Conservation (phyloP, 2,329 filamentous ascomycete genomes). For the Microascus cirrosus region DNA sequence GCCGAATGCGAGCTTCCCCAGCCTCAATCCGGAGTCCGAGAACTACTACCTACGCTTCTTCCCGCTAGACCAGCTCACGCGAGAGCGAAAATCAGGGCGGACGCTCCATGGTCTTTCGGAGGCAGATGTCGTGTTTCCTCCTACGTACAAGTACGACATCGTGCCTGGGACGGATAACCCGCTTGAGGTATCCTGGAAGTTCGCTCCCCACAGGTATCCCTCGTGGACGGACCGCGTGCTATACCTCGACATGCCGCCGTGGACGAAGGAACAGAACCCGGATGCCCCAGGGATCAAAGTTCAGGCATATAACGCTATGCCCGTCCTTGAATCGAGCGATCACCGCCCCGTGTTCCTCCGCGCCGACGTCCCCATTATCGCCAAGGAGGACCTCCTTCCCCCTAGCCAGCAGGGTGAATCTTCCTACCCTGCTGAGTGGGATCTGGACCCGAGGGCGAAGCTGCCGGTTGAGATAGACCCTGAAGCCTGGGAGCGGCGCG, state of each 20-base stretch:
- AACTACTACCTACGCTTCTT: constrained; percentile 59
- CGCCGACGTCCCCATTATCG: constrained; percentile 50
- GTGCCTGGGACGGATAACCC: constrained; percentile 12
- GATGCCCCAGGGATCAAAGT: constrained; percentile 30
- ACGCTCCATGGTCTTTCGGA: constrained; percentile 74
- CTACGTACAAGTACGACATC: constrained; percentile 81
- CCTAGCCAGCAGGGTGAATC: constrained; percentile 11
- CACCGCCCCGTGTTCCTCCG: constrained; percentile 75
- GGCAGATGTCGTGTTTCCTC: constrained; percentile 65
- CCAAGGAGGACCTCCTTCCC: constrained; percentile 25
- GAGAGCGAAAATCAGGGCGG: constrained; percentile 56
- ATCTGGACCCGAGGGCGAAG: constrained; percentile 27
- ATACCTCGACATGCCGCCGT: constrained; percentile 53
- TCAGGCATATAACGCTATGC: constrained; percentile 63
- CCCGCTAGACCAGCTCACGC: constrained; percentile 64
- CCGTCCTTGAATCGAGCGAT: constrained; percentile 73
- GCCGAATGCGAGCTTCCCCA: constrained; percentile 52
- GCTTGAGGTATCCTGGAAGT: constrained; percentile 47
- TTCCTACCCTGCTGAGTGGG: constrained; percentile 14
- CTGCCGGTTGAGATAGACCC: constrained; percentile 42
- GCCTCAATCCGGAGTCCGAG: constrained; percentile 38
- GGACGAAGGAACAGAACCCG: constrained; percentile 23
- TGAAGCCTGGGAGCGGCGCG: constrained; percentile 41
- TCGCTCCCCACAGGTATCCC: constrained; percentile 76
- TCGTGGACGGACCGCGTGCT: constrained; percentile 90